These are phyloP conservation scores for Piper longum DNA, from an alignment of 164 flowering plant genomes.

Conservation along the genomic window DNA sequence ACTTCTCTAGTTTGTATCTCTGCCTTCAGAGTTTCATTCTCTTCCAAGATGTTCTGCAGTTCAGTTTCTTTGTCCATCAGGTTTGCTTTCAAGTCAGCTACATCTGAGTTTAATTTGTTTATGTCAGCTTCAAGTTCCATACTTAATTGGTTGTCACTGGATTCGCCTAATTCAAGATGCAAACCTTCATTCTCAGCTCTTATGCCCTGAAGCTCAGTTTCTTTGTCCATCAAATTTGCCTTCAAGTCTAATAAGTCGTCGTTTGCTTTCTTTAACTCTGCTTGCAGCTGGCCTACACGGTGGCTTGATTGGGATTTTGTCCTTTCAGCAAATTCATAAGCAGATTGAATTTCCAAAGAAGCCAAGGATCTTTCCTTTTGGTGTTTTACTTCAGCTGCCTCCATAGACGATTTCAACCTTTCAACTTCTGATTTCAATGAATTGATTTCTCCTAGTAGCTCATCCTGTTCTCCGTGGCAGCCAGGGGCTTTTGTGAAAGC, in stretches of 20 bases:
- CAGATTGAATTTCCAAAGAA: slow-evolving; percentile 27
- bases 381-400: slow-evolving; percentile 33
- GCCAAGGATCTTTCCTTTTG: slow-evolving; percentile 39
- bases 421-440: slow-evolving; percentile 33
- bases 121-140: slow-evolving; percentile 28
- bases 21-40: slow-evolving; percentile 49
- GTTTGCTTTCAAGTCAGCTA: slow-evolving; percentile 38
- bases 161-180: slow-evolving; percentile 23
- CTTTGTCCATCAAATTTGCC: slow-evolving; percentile 69
- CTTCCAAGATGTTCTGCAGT: slow-evolving; percentile 44
- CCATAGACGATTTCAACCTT: slow-evolving; percentile 33
- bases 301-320: slow-evolving; percentile 20
- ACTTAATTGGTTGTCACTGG: slow-evolving; percentile 17
- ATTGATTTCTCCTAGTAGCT: slow-evolving; percentile 20
- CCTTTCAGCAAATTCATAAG: slow-evolving; percentile 36
- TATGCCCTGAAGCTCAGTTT: slow-evolving; percentile 61
- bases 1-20: slow-evolving; percentile 31
- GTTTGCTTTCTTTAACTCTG: slow-evolving; percentile 27
- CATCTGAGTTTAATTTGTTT: slow-evolving; percentile 19
- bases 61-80: slow-evolving; percentile 70
- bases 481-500: slow-evolving; percentile 11
- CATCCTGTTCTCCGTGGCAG: slow-evolving; percentile 12
- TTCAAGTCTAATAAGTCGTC: slow-evolving; percentile 45
- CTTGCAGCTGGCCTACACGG: slow-evolving; percentile 40
- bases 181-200: slow-evolving; percentile 61